Percentiles rank a stretch among this genome's conserved stretches.
phyloP scores from a whole-genome alignment of 768 basidiomycete species.

The Myochromella boudieri region DNA sequence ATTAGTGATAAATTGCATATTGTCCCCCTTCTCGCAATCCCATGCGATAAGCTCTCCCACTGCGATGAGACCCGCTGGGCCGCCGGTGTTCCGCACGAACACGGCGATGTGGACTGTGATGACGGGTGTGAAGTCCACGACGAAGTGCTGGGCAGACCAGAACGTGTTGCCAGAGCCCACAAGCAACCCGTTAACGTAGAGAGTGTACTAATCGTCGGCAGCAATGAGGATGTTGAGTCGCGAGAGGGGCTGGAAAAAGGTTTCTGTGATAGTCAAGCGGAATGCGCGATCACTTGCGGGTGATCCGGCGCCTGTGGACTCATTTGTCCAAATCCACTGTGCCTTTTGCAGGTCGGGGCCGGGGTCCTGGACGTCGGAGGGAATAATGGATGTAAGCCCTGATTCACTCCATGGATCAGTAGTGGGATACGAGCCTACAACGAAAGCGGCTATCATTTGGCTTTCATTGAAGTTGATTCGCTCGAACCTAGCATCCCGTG shows the following conservation, averaged over 20 bases:
- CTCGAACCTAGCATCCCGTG: constrained; percentile 25
- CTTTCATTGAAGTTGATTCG: constrained; percentile 28
- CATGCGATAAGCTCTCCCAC: constrained; percentile 11
- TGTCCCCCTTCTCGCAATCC: constrained; percentile 16
- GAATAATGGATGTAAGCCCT: constrained; percentile 10
- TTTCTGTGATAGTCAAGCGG: constrained; percentile 22
- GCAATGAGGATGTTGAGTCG: constrained; percentile 22
- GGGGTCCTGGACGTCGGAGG: constrained; percentile 17
- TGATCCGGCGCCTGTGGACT: constrained; percentile 16
- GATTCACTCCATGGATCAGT: constrained; percentile 12
- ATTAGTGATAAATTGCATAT: constrained; percentile 19
- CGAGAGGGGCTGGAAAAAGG: constrained; percentile 18
- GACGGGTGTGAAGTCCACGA: constrained; percentile 9
- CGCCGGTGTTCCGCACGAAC: background rate
- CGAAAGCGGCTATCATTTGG: constrained; percentile 26
- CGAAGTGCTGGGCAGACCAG: constrained; percentile 13
- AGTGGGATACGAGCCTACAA: constrained; percentile 18
- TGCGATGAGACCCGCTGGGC: constrained; percentile 12
- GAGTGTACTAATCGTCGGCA: constrained; percentile 22
- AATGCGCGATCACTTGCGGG: constrained; percentile 26
- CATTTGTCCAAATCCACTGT: constrained; percentile 33
- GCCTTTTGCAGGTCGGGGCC: constrained; percentile 22
- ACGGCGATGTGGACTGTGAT: constrained; percentile 17
- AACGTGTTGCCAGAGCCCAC: constrained; percentile 17
- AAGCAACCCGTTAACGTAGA: constrained; percentile 25